Conservation (phyloP, 805 yeast species). For the Barnettozyma vustinii region DNA sequence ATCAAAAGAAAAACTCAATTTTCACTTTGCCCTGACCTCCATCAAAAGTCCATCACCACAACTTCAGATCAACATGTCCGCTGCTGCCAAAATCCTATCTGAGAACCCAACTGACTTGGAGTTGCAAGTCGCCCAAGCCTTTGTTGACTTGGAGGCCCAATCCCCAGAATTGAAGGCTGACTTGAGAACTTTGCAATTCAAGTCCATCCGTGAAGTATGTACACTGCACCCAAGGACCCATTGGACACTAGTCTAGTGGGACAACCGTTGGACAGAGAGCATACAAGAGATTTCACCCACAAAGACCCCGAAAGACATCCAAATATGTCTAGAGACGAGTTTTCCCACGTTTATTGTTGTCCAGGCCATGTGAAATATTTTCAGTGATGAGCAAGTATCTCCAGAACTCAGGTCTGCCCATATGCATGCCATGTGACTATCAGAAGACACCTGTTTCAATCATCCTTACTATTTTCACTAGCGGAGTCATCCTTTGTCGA, state of each 20-base stretch:
- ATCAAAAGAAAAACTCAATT: conserved; percentile 1
- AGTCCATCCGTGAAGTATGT: conserved; percentile 87
- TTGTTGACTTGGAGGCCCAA: conserved; percentile 88
- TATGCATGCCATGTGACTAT: not conserved
- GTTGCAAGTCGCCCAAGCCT: conserved; percentile 99
- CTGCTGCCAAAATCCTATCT: conserved; percentile 92
- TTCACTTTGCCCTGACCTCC: not conserved
- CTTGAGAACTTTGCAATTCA: conserved; percentile 97
- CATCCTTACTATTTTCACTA: not conserved
- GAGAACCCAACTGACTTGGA: conserved; percentile 97
- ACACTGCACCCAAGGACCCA: conserved; percentile 7
- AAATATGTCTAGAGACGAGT: not conserved
- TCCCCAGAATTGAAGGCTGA: conserved; percentile 97
- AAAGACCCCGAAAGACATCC: not conserved
- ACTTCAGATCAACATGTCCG: conserved; percentile 66
- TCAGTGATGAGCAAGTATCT: not conserved
- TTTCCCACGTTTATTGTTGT: not conserved
- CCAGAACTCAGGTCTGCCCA: not conserved
- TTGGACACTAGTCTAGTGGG: not conserved
- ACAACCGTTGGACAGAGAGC: conserved; percentile 4
- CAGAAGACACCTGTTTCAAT: not conserved
- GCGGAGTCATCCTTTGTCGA: not conserved
- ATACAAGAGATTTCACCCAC: not conserved
- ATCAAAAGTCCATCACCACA: not conserved
- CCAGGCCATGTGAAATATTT: not conserved